These are phyloP conservation scores for Amphirosellinia nigrospora DNA, from an alignment of 495 filamentous ascomycete genomes.

Conservation along the genomic window DNA sequence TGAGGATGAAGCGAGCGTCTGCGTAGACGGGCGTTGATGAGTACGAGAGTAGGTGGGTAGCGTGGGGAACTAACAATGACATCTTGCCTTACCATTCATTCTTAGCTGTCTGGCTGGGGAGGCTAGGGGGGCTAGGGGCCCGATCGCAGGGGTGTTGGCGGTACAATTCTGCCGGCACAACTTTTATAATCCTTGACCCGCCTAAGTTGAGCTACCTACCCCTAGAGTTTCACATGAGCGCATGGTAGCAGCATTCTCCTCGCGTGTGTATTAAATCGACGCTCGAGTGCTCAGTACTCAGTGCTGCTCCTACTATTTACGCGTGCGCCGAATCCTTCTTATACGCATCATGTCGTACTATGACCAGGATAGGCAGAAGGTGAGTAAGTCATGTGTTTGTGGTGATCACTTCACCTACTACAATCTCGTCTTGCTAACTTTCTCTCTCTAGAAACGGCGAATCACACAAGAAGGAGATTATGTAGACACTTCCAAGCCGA, in stretches of 20 bases:
- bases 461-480: constrained; percentile 45
- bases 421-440: not conserved
- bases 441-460: constrained; percentile 45
- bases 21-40: constrained; percentile 15
- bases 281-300: not conserved
- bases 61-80: constrained; percentile 13
- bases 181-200: constrained; percentile 17
- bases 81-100: constrained; percentile 13
- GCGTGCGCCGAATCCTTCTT: too few relatives aligned
- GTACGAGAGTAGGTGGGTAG: not conserved
- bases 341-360: constrained; percentile 34
- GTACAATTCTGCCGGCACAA: constrained; percentile 39
- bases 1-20: constrained; percentile 13
- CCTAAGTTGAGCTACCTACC: too few relatives aligned
- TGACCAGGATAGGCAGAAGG: constrained; percentile 42
- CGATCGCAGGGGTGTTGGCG: not conserved
- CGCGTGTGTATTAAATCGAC: not conserved
- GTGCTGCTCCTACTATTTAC: too few relatives aligned
- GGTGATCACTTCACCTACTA: not conserved
- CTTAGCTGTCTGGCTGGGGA: not conserved
- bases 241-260: not conserved
- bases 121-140: not conserved
- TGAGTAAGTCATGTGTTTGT: constrained; percentile 8
- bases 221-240: not conserved
- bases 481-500: constrained; percentile 40